These are phyloP conservation scores for Lagenidium giganteum DNA, from an alignment of 352 stramenopile species.

Conservation along the genomic window DNA sequence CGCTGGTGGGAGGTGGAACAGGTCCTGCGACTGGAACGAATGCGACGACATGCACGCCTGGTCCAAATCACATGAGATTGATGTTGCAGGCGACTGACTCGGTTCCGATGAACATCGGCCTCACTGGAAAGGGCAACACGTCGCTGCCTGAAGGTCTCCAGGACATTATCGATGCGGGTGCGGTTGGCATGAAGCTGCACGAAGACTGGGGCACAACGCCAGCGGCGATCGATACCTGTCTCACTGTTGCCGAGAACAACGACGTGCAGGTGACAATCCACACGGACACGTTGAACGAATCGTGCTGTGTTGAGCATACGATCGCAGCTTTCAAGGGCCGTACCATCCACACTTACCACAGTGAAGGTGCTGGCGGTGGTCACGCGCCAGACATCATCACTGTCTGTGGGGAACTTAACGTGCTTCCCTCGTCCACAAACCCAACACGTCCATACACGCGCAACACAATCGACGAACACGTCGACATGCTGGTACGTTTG, in stretches of 20 bases:
- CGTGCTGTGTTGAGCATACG: conserved; percentile 92
- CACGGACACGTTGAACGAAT: conserved; percentile 98
- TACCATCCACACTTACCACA: conserved; percentile 97
- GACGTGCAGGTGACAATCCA: conserved; percentile 97
- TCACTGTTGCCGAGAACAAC: conserved; percentile 88
- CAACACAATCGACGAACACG: conserved; percentile 98
- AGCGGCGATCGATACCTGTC: conserved; percentile 91
- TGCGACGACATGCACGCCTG: conserved; percentile 96
- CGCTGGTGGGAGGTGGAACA: conserved; percentile 88
- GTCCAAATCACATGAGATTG: conserved; percentile 92
- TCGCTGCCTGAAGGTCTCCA: conserved; percentile 78
- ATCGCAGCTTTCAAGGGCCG: conserved; percentile 94
- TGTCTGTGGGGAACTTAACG: conserved; percentile 90
- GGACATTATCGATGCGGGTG: conserved; percentile 89
- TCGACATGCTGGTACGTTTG: conserved; percentile 92
- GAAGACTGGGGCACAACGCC: conserved; percentile 98
- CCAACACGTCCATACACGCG: conserved; percentile 94
- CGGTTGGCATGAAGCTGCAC: conserved; percentile 95
- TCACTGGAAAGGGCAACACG: conserved; percentile 96
- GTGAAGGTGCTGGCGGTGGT: conserved; percentile 89
- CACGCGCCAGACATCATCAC: conserved; percentile 98
- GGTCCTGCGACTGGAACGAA: conserved; percentile 91
- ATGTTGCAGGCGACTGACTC: conserved; percentile 95
- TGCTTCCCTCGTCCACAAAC: conserved; percentile 96
- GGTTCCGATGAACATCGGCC: conserved; percentile 95